A percentile compares a stretch with the other conserved stretches of the same genome.
These are phyloP conservation scores for Leccinum rimulosum DNA, from an alignment of 768 basidiomycete species.

Conservation along the genomic window DNA sequence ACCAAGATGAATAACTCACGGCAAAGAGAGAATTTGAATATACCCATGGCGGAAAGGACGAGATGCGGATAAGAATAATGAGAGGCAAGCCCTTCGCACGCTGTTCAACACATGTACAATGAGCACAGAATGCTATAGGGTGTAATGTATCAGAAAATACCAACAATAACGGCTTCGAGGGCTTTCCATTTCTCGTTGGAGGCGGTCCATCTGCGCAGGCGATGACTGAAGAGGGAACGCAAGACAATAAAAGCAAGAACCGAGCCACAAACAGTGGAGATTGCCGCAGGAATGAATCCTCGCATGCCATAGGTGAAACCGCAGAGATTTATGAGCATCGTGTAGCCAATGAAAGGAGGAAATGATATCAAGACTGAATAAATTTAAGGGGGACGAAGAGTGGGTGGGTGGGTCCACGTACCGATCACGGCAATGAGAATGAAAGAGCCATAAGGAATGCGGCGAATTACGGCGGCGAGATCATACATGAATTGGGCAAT, in stretches of 20 bases:
- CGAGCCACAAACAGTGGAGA: conserved; percentile 63
- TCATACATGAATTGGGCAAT: conserved; percentile 74
- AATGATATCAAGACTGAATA: conserved; percentile 29
- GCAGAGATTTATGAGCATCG: conserved; percentile 51
- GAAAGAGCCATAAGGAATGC: conserved; percentile 60
- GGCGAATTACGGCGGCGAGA: conserved; percentile 57
- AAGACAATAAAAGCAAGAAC: conserved; percentile 58
- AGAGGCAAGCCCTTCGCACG: conserved; percentile 74
- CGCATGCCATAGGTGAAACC: conserved; percentile 84
- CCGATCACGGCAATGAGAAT: conserved; percentile 51
- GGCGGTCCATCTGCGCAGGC: conserved; percentile 57
- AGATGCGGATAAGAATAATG: conserved; percentile 77
- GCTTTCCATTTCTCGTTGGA: conserved; percentile 75
- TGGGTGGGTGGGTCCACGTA: conserved; percentile 51
- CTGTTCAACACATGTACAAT: conserved; percentile 34
- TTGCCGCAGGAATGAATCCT: conserved; percentile 66
- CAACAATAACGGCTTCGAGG: conserved; percentile 69
- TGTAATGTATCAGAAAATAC: conserved; percentile 20
- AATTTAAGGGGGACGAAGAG: conserved; percentile 42
- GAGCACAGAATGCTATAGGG: not conserved
- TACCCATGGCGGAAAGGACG: conserved; percentile 85
- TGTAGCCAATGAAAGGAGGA: conserved; percentile 32
- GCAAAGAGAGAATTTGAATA: conserved; percentile 82
- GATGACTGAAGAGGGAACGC: conserved; percentile 53
- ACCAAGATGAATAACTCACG: conserved; percentile 39